phyloP scores from a whole-genome alignment of 1,139 yeast genomes.

The Komagataea norvegica region DNA sequence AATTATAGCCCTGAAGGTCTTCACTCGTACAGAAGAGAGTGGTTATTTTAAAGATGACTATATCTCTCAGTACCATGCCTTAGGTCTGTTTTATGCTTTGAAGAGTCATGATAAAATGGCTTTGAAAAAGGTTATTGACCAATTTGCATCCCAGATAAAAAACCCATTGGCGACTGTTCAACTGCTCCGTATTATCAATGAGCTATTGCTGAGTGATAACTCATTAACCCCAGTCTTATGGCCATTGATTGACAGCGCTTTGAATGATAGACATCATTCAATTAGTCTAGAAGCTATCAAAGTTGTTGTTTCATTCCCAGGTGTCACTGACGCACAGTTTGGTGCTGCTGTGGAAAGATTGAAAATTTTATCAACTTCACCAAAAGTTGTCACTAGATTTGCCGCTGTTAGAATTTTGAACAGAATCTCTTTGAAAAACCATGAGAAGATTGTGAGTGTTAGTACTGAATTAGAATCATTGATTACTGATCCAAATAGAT shows the following conservation, averaged over 20 bases:
- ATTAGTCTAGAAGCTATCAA: slow-evolving; percentile 94
- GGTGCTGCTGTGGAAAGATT: slow-evolving; percentile 64
- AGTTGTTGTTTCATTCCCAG: slow-evolving; percentile 59
- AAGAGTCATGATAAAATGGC: slow-evolving; percentile 95
- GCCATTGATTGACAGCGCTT: slow-evolving; percentile 65
- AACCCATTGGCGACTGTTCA: slow-evolving; percentile 79
- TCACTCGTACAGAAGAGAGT: slow-evolving; percentile 39
- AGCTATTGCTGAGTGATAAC: slow-evolving; percentile 56
- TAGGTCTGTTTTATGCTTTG: slow-evolving; percentile 83
- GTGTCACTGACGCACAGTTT: slow-evolving; percentile 56
- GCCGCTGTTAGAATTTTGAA: slow-evolving; percentile 90
- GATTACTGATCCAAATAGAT: slow-evolving; percentile 83
- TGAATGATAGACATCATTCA: slow-evolving; percentile 81
- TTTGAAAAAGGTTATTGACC: slow-evolving; percentile 81
- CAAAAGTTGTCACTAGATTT: slow-evolving; percentile 85
- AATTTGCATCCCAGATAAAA: slow-evolving; percentile 62
- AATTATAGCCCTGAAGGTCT: slow-evolving; percentile 57
- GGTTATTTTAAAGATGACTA: slow-evolving; percentile 60
- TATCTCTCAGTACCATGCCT: slow-evolving; percentile 93
- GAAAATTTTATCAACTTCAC: slow-evolving; percentile 77
- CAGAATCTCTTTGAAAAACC: slow-evolving; percentile 75
- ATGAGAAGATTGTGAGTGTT: slow-evolving; percentile 68
- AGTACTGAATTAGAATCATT: slow-evolving; percentile 80
- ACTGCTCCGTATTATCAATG: slow-evolving; percentile 76
- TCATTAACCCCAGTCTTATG: slow-evolving; percentile 42